Evolutionary conservation across 1,284 basidiomycete genomes (phyloP).

Genomic region (Moniliophthora roreri): DNA sequence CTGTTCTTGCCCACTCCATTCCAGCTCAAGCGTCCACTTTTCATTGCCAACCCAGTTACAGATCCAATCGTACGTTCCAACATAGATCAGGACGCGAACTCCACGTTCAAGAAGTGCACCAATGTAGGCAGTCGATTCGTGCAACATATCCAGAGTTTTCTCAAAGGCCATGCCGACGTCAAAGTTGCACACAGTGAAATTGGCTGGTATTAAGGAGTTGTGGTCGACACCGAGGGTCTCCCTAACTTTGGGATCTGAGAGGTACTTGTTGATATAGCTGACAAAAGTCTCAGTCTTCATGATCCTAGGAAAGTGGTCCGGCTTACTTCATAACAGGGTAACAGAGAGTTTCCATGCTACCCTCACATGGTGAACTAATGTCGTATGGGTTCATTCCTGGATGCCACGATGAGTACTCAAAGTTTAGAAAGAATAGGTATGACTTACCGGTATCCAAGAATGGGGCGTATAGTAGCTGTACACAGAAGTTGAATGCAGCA

Average conservation of each 20-base stretch:
- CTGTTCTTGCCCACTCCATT: constrained; percentile 59
- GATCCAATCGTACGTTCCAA: constrained; percentile 71
- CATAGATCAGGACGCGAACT: constrained; percentile 73
- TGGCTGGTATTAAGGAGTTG: constrained; percentile 31
- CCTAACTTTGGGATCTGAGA: constrained; percentile 55
- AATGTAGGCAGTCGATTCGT: constrained; percentile 55
- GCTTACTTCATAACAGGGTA: constrained; percentile 49
- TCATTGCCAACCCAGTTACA: constrained; percentile 79
- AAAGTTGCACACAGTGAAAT: constrained; percentile 51
- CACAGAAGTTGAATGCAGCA: constrained; percentile 52
- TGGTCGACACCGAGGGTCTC: constrained; percentile 56
- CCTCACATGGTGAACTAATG: constrained; percentile 59
- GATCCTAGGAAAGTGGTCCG: too few species aligned
- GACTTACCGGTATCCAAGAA: constrained; percentile 35
- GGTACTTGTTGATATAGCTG: constrained; percentile 53
- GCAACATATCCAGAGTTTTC: constrained; percentile 37
- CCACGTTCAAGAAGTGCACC: constrained; percentile 74
- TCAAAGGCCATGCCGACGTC: constrained; percentile 43
- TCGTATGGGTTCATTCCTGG: constrained; percentile 58
- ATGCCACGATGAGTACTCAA: not conserved
- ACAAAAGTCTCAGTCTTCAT: too few species aligned
- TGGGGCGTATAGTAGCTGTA: constrained; percentile 27
- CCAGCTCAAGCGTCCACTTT: constrained; percentile 57
- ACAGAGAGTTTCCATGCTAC: constrained; percentile 36
- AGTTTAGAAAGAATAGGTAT: not conserved